phyloP scores from a whole-genome alignment of 495 filamentous ascomycete species.

The Neurospora pannonica region DNA sequence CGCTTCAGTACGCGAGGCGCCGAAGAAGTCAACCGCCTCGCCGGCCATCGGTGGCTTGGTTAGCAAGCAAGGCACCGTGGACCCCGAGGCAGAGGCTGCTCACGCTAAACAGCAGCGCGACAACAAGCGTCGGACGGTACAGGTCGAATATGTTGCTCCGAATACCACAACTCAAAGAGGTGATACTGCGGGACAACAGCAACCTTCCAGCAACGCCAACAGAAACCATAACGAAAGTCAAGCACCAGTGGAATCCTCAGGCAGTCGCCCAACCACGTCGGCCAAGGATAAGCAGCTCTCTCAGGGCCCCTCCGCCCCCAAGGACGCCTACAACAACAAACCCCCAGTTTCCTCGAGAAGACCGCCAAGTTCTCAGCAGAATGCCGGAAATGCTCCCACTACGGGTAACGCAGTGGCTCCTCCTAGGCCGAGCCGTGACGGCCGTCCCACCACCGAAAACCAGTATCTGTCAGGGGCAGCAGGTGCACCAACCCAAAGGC shows the following conservation, averaged over 20 bases:
- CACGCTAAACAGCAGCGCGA: constrained; percentile 55
- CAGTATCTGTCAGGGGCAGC: constrained; percentile 32
- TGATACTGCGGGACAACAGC: constrained; percentile 22
- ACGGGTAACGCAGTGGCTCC: constrained; percentile 27
- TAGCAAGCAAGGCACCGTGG: constrained; percentile 68
- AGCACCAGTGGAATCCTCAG: constrained; percentile 34
- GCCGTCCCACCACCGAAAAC: constrained; percentile 39
- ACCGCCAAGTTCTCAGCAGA: constrained; percentile 37
- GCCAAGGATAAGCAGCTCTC: constrained; percentile 44
- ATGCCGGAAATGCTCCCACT: neutral
- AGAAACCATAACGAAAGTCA: constrained; percentile 42
- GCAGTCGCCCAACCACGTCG: constrained; percentile 19
- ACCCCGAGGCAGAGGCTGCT: constrained; percentile 49
- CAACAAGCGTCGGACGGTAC: constrained; percentile 86
- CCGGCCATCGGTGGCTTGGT: constrained; percentile 57
- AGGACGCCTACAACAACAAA: constrained; percentile 30
- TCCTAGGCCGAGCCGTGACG: constrained; percentile 45
- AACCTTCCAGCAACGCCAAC: constrained; percentile 30
- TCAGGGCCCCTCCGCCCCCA: constrained; percentile 36
- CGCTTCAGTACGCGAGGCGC: constrained; percentile 82
- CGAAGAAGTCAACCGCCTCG: constrained; percentile 50
- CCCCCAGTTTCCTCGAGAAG: constrained; percentile 31
- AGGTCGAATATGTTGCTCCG: constrained; percentile 96
- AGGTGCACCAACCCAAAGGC: constrained; percentile 47
- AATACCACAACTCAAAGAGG: constrained; percentile 64